A percentile compares a stretch with the other conserved stretches of the same genome.
phyloP scores from a whole-genome alignment of 345 rosid genomes.

The Populus nigra region DNA sequence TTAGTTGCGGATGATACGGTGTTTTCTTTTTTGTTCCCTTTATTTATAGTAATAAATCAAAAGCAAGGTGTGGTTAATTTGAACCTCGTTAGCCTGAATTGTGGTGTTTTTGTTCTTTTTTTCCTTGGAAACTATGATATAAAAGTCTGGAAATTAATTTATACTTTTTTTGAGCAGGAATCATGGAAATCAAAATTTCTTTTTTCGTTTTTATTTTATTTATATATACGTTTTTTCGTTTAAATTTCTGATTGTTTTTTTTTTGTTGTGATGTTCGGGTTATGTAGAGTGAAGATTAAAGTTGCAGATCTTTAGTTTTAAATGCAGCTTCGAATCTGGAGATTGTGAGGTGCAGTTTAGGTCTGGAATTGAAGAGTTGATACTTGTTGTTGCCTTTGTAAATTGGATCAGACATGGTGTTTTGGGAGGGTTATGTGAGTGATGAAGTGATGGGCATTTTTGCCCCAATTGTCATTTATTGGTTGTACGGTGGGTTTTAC shows the following conservation, averaged over 20 bases:
- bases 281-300: background rate
- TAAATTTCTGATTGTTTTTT: background rate
- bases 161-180: background rate
- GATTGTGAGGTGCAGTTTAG: background rate
- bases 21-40: background rate
- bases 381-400: background rate
- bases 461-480: slow-evolving; percentile 66
- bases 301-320: slow-evolving; percentile 6
- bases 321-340: slow-evolving; percentile 17
- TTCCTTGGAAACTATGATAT: background rate
- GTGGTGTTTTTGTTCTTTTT: background rate
- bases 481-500: slow-evolving; percentile 68
- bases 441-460: slow-evolving; percentile 75
- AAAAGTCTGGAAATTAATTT: background rate
- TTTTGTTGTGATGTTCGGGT: slow-evolving; percentile 6
- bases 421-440: slow-evolving; percentile 69
- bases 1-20: background rate
- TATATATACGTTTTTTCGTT: background rate
- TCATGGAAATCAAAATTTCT: background rate
- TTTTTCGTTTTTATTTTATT: background rate
- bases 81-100: background rate
- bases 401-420: slow-evolving; percentile 44
- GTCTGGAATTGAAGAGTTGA: background rate
- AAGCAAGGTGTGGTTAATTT: background rate
- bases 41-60: background rate